A percentile compares a stretch with the other conserved stretches of the same genome.
Evolutionary conservation across 768 basidiomycete genomes (phyloP).

Genomic region (Russula compacta): DNA sequence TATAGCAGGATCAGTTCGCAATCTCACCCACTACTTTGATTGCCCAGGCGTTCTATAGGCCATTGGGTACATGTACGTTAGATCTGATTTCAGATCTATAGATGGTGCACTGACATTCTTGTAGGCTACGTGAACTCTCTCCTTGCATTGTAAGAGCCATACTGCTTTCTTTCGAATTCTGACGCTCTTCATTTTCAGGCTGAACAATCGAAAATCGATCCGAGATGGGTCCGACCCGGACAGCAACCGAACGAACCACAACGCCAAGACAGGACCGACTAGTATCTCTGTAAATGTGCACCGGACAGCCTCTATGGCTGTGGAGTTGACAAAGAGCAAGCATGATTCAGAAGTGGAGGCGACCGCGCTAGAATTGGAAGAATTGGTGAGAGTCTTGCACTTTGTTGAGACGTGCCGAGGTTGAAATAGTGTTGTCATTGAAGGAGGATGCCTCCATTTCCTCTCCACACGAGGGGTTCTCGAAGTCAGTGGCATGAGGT

Average conservation of each 20-base stretch:
- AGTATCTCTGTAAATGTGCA: neutral
- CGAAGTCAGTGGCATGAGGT: neutral
- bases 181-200: neutral
- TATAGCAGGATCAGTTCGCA: conserved; percentile 9
- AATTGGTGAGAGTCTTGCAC: neutral
- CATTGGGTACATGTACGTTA: conserved; percentile 40
- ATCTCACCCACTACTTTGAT: conserved; percentile 38
- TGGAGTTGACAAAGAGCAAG: neutral
- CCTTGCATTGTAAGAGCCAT: conserved; percentile 36
- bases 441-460: neutral
- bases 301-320: neutral
- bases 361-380: neutral
- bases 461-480: neutral
- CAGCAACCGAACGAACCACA: too few relatives aligned
- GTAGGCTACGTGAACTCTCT: conserved; percentile 45
- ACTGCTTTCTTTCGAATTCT: neutral
- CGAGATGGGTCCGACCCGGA: neutral
- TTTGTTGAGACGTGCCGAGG: too few relatives aligned
- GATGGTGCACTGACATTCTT: neutral
- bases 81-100: neutral
- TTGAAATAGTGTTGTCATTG: neutral
- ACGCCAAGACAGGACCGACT: neutral
- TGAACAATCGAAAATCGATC: conserved; percentile 4
- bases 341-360: neutral
- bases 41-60: conserved; percentile 44